Conservation (phyloP, 1,284 basidiomycete genomes). For the Neolentinus lepideus region DNA sequence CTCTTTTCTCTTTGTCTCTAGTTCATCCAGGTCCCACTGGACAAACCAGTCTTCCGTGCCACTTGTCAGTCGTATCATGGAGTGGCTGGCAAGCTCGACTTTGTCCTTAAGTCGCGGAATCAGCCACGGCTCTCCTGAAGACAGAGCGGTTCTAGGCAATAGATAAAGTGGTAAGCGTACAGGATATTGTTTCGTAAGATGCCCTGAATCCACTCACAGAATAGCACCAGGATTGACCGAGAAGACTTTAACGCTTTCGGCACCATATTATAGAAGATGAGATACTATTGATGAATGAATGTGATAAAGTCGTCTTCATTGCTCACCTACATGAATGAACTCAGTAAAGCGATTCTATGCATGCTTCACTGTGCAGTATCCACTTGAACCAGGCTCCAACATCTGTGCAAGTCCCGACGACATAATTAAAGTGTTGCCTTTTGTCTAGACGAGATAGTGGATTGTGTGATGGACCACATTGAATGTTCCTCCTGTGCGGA, state of each 20-base stretch:
- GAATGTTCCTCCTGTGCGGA: neutral
- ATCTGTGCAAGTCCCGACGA: conserved; percentile 1
- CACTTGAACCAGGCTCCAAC: neutral
- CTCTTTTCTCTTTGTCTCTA: conserved; percentile 8
- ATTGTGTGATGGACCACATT: neutral
- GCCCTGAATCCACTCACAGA: no score
- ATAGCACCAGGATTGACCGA: conserved; percentile 9
- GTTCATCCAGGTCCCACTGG: conserved; percentile 9
- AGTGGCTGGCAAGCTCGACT: conserved; percentile 5
- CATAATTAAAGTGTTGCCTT: conserved; percentile 3
- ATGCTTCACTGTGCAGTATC: conserved; percentile 7
- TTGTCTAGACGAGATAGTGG: conserved; percentile 4
- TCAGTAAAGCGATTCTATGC: conserved; percentile 11
- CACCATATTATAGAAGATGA: conserved; percentile 7
- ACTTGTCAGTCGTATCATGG: conserved; percentile 6
- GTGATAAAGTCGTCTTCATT: neutral
- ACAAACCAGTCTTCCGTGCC: neutral
- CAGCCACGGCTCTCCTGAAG: neutral
- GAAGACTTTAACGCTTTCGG: conserved; percentile 7
- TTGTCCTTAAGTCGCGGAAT: conserved; percentile 6
- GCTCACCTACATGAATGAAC: conserved; percentile 4
- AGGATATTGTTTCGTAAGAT: no score
- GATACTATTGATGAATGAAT: neutral
- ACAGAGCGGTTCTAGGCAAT: neutral
- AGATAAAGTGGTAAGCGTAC: neutral